Base-by-base conservation (phyloP, 331 rosid genomes). In the Saraca asoca region DNA sequence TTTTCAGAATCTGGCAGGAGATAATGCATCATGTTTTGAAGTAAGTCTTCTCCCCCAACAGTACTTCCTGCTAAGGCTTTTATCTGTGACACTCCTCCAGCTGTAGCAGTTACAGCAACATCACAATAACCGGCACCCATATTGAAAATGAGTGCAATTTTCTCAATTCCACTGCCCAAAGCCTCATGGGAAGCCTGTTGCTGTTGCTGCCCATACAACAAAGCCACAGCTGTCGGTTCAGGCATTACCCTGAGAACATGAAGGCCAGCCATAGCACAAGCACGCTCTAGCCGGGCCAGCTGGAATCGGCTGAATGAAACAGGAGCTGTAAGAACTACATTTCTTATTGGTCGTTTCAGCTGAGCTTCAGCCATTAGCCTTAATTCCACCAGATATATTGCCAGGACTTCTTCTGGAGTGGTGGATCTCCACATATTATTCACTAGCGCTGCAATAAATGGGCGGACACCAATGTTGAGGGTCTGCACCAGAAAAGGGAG, bases 121-220 rank as follows among this genome's bases (percentile, higher is more conserved):
- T 93, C 98, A 61, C 85, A 84, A 75, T 79, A 93, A 52, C 98
- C 96, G 51, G 94, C 96, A 45, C 96, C 96, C 91, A 93, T 89
- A 55, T 82, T 93, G 85, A 93, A 84, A 70, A 93, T 85, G 39
- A 93, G 78, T 59, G 87, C 96, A 70, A 81, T 84, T 72, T 80
- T 93, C 80, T 91, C 96, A 16, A 75, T 66, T 64, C 84, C 90
- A 33, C 90, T 85, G 44, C 84, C 87, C 84, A 61, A 51, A 41
- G 55, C 76, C 5, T 87, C 88, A 53, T 76, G 81, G 56, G 62
- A 73, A 62, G 61, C 63, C 70, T 82, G 87, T 74, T 87, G 95
- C 20, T 87, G 88, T 51, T 85, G 86, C 72, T 87, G 96, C 8
- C 88, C 91, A 55, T 89, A 87, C 44, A 93, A 62, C 82, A 93